Base-by-base conservation (phyloP, 139 green algal species). In the Pleodorina starrii region DNA sequence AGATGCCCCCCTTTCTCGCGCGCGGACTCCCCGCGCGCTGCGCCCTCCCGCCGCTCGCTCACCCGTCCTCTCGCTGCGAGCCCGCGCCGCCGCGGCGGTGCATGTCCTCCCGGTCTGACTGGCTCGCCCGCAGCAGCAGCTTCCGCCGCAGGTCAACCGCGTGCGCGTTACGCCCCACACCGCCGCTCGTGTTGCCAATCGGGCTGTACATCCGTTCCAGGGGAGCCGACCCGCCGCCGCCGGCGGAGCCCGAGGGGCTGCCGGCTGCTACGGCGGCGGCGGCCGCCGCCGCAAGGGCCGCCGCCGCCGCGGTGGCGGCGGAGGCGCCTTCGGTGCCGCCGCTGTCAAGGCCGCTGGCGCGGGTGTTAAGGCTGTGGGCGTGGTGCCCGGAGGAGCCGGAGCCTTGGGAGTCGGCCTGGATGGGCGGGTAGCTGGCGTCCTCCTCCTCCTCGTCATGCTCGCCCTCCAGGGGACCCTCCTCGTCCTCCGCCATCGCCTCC, bases 351-450 rank as follows among this genome's bases (percentile, higher is more conserved):
- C 81, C 81, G 81, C 81, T 87, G 42, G 1, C 54, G 54, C 54
- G 54, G 21, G 54, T 10, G 42, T 46, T 36, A 2, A 19, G 32
- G 36, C 1, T 16, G 7, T 6, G n/a, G 36, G 46, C 1, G 11
- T 69, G 81, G 60, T 87, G 42, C 5, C 16, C 32, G 1, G 21
- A 12, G 4, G 60, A 44, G 5, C 19, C 23, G 5, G 80, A 63
- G 27, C 21, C 25, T 1, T 25, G 1, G 60, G 42, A 36, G 82
- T 79, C 63, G 19, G 63, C 63, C 46, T 78, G 82, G 66, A 88
- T 79, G n/a, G 82, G 82, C 35, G 84, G 84, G 25, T 89, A 89
- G 68, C 48, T 74, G 46, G 84, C 84, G 69, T 89, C 84, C 83
- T 88, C 83, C 48, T 69, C 66, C 2, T 71, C 32, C 69, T 88